phyloP scores from a whole-genome alignment of 2,329 filamentous ascomycete species.

The Tolypocladium sp. region DNA sequence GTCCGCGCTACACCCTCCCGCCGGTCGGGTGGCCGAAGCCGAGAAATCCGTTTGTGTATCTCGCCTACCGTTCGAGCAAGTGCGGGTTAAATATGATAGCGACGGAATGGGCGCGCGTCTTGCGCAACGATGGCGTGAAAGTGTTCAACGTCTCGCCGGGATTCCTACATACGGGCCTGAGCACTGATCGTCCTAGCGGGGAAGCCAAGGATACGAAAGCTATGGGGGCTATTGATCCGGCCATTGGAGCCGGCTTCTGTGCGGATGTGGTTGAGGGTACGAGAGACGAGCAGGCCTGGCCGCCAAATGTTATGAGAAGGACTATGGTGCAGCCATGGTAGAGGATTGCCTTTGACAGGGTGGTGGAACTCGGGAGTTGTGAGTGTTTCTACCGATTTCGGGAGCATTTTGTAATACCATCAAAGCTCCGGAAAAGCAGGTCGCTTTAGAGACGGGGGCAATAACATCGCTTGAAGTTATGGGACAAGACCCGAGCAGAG shows the following conservation, averaged over 20 bases:
- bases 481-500: too few relatives aligned
- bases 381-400: too few relatives aligned
- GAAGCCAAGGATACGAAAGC: background rate
- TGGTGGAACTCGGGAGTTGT: too few relatives aligned
- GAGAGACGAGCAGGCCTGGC: background rate
- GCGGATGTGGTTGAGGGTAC: background rate
- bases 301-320: background rate
- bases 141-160: conserved; percentile 4
- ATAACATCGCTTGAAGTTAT: too few relatives aligned
- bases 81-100: conserved; percentile 5
- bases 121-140: conserved; percentile 4
- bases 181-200: background rate
- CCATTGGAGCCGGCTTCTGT: background rate
- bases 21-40: background rate
- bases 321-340: background rate
- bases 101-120: conserved; percentile 2
- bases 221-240: background rate
- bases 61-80: conserved; percentile 2
- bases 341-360: background rate
- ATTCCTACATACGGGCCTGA: conserved; percentile 2
- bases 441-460: too few relatives aligned
- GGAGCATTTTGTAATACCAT: too few relatives aligned
- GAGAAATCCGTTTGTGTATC: background rate
- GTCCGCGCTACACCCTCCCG: background rate
- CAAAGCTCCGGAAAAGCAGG: too few relatives aligned